Evolutionary conservation across 2,329 filamentous ascomycete species (phyloP), one percentile per base, ranked within the genome.

Genomic region (Penicillium sp.): DNA sequence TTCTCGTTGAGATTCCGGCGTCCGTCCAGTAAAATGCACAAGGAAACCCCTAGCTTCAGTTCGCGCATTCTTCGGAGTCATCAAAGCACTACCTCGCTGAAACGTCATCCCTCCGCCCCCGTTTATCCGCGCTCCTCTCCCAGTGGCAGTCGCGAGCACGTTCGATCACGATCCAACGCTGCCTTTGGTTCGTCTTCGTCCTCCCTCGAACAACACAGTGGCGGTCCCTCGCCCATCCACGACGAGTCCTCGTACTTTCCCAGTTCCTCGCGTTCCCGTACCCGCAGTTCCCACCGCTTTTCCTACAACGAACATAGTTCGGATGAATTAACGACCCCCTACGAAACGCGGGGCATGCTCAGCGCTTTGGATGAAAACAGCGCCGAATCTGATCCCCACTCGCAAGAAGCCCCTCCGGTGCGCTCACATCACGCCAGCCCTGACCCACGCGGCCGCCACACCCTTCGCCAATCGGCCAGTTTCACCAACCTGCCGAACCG

Each of bases 381-480:
- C 48, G 51, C 55, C 40, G 55, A 66, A 52, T 49, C 56, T 39
- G 50, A 60, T 23, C 47, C 40, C 43, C 28, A 50, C 39, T 37
- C 47, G 59, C 35, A 52, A 59, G 36, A 66, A 33, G 67, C 68
- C 23, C 69, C 70, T n/a, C 64, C 64, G 27, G 59, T 68, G 22
- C 65, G 55, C 34, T 60, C 69, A 27, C 65, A 69, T 47, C 72
- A 75, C 55, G 70, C 77, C 44, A 74, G 67, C 44, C 70, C 77
- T 46, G 74, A 80, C 50, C 62, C 71, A 40, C 71, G 71, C 47
- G 61, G 70, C 47, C 71, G 72, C 54, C 79, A 79, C 42, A 63
- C 70, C 30, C 70, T 85, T 41, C 75, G 79, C 57, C 75, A 80
- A 47, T 85, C 83, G 15, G 72, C 74, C 43, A 85, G 80, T 61